Conservation (phyloP, 1,139 yeast species). For the Sugiyamaella xylanicola region DNA sequence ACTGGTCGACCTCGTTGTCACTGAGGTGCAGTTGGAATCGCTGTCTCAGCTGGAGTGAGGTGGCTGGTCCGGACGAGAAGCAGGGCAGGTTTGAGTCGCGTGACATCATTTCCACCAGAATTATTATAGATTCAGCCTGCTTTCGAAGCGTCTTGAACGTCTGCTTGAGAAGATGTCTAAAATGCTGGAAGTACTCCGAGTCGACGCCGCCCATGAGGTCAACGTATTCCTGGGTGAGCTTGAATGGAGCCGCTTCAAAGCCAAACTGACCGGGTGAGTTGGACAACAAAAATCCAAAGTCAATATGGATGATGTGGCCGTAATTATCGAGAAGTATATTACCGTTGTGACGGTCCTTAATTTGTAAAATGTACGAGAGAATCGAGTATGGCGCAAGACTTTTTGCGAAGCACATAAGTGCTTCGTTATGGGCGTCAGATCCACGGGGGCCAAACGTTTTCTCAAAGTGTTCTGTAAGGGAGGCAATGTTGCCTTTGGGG, state of each 20-base stretch:
- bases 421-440: slow-evolving; percentile 57
- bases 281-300: slow-evolving; percentile 88
- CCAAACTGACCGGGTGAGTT: slow-evolving; percentile 97
- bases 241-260: slow-evolving; percentile 96
- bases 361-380: slow-evolving; percentile 83
- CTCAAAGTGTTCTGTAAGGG: slow-evolving; percentile 74
- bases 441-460: slow-evolving; percentile 64
- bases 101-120: slow-evolving; percentile 90
- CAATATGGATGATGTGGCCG: slow-evolving; percentile 94
- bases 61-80: slow-evolving; percentile 81
- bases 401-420: slow-evolving; percentile 79
- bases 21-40: slow-evolving; percentile 74
- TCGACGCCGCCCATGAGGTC: slow-evolving; percentile 82
- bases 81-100: slow-evolving; percentile 89
- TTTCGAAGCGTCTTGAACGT: slow-evolving; percentile 74
- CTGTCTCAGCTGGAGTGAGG: slow-evolving; percentile 74
- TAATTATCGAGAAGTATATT: slow-evolving; percentile 91
- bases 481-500: slow-evolving; percentile 66
- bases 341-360: slow-evolving; percentile 95
- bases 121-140: slow-evolving; percentile 69
- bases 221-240: slow-evolving; percentile 81
- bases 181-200: slow-evolving; percentile 58
- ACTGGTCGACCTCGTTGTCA: slow-evolving; percentile 72
- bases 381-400: slow-evolving; percentile 90
- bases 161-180: slow-evolving; percentile 62